Evolutionary conservation across 1,284 basidiomycete genomes (phyloP), one percentile per base, ranked within the genome.

Genomic region (Meripilus lineatus): DNA sequence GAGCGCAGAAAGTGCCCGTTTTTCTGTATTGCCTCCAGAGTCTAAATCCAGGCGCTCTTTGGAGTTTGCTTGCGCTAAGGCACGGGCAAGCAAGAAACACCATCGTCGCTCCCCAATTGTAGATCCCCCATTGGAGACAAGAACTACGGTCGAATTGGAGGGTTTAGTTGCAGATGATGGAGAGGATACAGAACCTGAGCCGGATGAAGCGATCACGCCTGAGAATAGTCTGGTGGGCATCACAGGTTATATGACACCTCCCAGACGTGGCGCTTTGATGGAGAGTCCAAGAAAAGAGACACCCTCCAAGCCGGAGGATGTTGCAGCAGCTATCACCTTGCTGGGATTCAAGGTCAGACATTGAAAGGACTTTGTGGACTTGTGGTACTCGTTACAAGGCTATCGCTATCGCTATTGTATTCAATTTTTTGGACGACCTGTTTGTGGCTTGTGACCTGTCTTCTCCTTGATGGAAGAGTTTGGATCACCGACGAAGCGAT

Each of bases 21-120:
- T 68, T 5, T 50, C 62, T 1, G 55, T 50, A 10, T 50, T 66
- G 13, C 59, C 66, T 3, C 50, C 60, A 5, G 55, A 48, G 17
- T 49, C 61, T n/a, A 68, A 58, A 50, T 55, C 52, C 11, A 50
- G 60, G 17, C 61, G 57, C n/a, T 70, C 72, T 8, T 48, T 73
- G 40, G 71, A 74, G 46, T 74, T 68, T 68, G 71, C 71, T 4
- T 73, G 71, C 48, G 67, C 72, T 28, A 69, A 65, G 33, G 71
- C 66, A 33, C 58, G 71, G 44, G 62, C 61, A 30, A 52, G 41
- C 28, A 48, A 30, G 40, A 50, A 44, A 36, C 41, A 40, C 48
- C 44, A 44, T 57, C n/a, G n/a, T n/a, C n/a, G n/a, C n/a, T n/a
- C n/a, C n/a, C n/a, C n/a, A 52, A 26, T 17, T 5, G 23, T 18